Conservation (phyloP, 495 filamentous ascomycete species). For the Penicillium pancosmium region DNA sequence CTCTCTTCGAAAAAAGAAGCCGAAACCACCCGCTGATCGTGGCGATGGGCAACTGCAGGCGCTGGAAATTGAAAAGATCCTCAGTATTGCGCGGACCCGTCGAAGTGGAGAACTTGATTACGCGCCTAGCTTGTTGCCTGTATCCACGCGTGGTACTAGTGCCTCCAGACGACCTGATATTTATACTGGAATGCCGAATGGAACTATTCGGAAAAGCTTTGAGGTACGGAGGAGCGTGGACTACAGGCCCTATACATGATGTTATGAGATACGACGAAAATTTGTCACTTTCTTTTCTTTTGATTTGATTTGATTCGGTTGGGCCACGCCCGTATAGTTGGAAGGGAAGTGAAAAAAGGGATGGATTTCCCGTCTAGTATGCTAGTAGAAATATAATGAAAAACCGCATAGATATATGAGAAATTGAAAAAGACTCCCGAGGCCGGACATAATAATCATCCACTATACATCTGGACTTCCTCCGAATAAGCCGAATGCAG, state of each 20-base stretch:
- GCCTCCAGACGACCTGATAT: conserved; percentile 11
- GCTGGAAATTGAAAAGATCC: conserved; percentile 37
- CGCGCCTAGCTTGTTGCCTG: conserved; percentile 34
- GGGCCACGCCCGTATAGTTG: too few relatives aligned
- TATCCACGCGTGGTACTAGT: conserved; percentile 35
- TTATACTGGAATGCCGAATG: conserved; percentile 17
- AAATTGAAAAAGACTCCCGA: not conserved
- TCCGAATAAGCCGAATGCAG: conserved; percentile 11
- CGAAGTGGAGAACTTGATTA: conserved; percentile 37
- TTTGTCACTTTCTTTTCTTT: not conserved
- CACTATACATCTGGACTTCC: conserved; percentile 9
- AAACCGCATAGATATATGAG: not conserved
- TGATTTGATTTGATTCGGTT: not conserved
- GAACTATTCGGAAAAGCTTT: conserved; percentile 20
- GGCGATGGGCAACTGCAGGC: conserved; percentile 11
- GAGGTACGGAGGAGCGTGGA: conserved; percentile 24
- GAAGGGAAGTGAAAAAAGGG: too few relatives aligned
- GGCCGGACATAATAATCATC: not conserved
- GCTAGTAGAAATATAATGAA: not conserved
- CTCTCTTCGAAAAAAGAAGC: conserved; percentile 13
- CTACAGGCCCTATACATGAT: conserved; percentile 23
- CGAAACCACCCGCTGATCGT: not conserved
- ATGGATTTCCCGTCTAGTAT: not conserved
- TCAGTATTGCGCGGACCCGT: conserved; percentile 31
- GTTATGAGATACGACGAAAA: conserved; percentile 19